These are phyloP conservation scores for Pholiota adiposa DNA, from an alignment of 1,284 basidiomycete species.

Conservation along the genomic window DNA sequence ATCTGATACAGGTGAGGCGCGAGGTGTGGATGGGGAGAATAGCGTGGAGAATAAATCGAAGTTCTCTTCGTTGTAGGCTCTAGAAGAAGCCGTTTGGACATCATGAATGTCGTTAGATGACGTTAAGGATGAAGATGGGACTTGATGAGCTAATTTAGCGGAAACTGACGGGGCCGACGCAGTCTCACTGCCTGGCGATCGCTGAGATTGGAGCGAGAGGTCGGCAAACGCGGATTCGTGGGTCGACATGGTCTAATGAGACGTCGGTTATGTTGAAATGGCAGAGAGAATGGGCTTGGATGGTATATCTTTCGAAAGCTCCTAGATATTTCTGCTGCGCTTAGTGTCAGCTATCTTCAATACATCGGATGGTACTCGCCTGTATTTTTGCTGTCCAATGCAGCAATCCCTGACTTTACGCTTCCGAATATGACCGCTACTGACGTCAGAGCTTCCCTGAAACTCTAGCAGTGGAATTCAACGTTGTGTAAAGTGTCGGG, in stretches of 20 bases:
- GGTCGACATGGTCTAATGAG: too few species aligned
- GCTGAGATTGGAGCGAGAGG: background rate
- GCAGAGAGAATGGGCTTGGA: too few species aligned
- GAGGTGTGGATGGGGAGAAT: constrained; percentile 46
- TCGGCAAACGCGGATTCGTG: too few species aligned
- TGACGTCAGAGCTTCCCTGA: too few species aligned
- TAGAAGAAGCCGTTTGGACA: background rate
- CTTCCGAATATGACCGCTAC: too few species aligned
- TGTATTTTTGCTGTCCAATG: too few species aligned
- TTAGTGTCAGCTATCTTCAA: too few species aligned
- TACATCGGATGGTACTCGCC: too few species aligned
- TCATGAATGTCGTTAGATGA: background rate
- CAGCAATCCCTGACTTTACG: too few species aligned
- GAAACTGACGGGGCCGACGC: background rate
- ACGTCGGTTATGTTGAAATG: too few species aligned
- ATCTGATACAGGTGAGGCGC: constrained; percentile 37
- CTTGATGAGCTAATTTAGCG: background rate
- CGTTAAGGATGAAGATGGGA: background rate
- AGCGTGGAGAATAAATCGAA: constrained; percentile 45
- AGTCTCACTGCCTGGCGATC: background rate
- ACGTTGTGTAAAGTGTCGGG: background rate
- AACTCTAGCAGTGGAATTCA: background rate
- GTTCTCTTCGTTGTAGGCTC: constrained; percentile 6
- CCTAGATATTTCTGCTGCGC: too few species aligned
- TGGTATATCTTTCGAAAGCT: too few species aligned